Conservation (phyloP, 2,329 filamentous ascomycete species). For the Plectosphaerella cucumerina region DNA sequence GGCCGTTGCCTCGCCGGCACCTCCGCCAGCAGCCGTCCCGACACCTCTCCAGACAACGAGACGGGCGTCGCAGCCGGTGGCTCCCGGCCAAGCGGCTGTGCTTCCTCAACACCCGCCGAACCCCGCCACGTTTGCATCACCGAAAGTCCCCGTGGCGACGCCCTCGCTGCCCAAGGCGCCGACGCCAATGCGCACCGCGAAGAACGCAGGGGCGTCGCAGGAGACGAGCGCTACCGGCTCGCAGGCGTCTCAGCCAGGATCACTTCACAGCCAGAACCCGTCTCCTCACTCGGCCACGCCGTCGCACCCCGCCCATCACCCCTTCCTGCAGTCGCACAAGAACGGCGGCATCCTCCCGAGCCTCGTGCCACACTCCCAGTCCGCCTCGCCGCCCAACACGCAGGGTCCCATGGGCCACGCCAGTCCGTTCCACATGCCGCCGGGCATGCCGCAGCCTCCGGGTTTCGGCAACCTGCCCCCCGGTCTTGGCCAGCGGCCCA, state of each 20-base stretch:
- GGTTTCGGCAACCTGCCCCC: constrained; percentile 32
- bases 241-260: constrained; percentile 61
- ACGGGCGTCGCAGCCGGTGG: constrained; percentile 29
- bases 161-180: constrained; percentile 79
- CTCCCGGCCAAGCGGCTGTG: constrained; percentile 37
- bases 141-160: constrained; percentile 73
- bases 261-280: constrained; percentile 48
- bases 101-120: constrained; percentile 58
- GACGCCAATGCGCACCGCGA: constrained; percentile 66
- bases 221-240: constrained; percentile 66
- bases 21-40: constrained; percentile 30
- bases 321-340: constrained; percentile 61
- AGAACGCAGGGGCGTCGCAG: constrained; percentile 55
- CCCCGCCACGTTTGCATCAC: constrained; percentile 63
- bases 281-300: constrained; percentile 61
- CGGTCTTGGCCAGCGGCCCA: constrained; percentile 36
- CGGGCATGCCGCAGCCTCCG: constrained; percentile 54
- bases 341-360: constrained; percentile 40
- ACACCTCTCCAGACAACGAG: not conserved
- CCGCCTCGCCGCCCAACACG: constrained; percentile 59
- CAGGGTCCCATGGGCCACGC: constrained; percentile 33
- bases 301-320: constrained; percentile 60
- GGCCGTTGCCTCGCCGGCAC: constrained; percentile 31
- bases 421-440: constrained; percentile 50
- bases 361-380: constrained; percentile 35